A percentile compares a stretch with the other conserved stretches of the same genome.
Conservation (phyloP, 495 filamentous ascomycete species). For the Filosporella fistucella region DNA sequence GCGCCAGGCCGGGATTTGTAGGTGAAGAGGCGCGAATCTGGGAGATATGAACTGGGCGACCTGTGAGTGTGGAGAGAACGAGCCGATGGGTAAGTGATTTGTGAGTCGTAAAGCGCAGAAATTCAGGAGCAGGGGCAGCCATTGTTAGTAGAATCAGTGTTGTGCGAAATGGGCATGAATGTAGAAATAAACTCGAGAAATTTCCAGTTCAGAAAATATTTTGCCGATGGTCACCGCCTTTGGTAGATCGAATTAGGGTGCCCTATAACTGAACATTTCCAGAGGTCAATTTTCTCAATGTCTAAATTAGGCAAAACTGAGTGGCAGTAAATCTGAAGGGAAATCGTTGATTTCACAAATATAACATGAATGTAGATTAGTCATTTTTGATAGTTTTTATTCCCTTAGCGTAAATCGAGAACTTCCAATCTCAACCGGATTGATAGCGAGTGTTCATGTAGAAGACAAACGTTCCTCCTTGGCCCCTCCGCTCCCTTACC, state of each 20-base stretch:
- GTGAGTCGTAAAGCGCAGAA: conserved; percentile 70
- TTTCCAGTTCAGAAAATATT: too few species aligned
- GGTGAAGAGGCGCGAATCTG: conserved; percentile 84
- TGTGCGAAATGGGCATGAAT: too few species aligned
- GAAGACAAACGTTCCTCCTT: conserved; percentile 7
- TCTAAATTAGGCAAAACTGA: too few species aligned
- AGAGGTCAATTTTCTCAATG: too few species aligned
- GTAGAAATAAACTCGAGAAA: too few species aligned
- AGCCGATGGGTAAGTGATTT: conserved; percentile 78
- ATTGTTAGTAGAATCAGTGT: conserved; percentile 8
- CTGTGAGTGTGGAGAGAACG: conserved; percentile 86
- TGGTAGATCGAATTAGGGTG: too few species aligned
- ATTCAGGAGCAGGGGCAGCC: conserved; percentile 34
- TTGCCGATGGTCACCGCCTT: too few species aligned
- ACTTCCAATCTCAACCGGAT: conserved; percentile 13
- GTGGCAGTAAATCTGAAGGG: too few species aligned
- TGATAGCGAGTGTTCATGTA: conserved; percentile 20
- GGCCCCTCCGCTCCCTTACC: neutral
- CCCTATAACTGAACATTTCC: too few species aligned
- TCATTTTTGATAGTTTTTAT: conserved; percentile 12
- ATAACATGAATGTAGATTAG: neutral
- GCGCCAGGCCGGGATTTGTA: conserved; percentile 79
- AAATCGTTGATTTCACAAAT: too few species aligned
- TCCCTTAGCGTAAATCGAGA: conserved; percentile 18
- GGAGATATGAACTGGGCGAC: conserved; percentile 82